A percentile compares a stretch with the other conserved stretches of the same genome.
These are phyloP conservation scores for Penicillium canariense DNA, from an alignment of 495 filamentous ascomycete species.

Conservation along the genomic window DNA sequence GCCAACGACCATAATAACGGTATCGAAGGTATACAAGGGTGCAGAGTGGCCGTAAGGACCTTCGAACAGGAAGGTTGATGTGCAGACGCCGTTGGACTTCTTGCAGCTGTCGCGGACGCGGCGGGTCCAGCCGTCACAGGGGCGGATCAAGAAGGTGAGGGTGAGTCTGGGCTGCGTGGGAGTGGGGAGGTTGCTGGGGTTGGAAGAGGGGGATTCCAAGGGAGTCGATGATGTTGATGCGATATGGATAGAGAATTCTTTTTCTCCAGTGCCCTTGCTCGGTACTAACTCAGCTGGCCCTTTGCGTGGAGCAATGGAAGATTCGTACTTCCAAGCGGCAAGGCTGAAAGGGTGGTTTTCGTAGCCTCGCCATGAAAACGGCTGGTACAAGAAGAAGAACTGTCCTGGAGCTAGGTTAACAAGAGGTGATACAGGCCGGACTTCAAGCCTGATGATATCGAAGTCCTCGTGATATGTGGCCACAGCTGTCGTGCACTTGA, in stretches of 20 bases:
- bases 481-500: slow-evolving; percentile 17
- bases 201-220: too few relatives aligned
- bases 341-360: slow-evolving; percentile 54
- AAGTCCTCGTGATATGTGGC: slow-evolving; percentile 33
- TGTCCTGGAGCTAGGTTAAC: slow-evolving; percentile 37
- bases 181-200: too few relatives aligned
- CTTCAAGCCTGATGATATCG: slow-evolving; percentile 38
- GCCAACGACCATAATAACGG: slow-evolving; percentile 47
- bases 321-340: slow-evolving; percentile 29
- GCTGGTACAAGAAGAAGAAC: slow-evolving; percentile 47
- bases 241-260: too few relatives aligned
- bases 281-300: too few relatives aligned
- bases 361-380: slow-evolving; percentile 35
- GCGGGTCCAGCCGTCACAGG: slow-evolving; percentile 36
- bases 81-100: slow-evolving; percentile 5
- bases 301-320: too few relatives aligned
- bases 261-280: too few relatives aligned
- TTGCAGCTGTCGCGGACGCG: too few relatives aligned
- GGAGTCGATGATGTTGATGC: too few relatives aligned
- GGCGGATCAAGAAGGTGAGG: slow-evolving; percentile 29
- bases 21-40: slow-evolving; percentile 39
- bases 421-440: slow-evolving; percentile 22
- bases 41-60: slow-evolving; percentile 49
- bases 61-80: slow-evolving; percentile 40
- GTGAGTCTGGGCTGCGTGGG: slow-evolving; percentile 1